Evolutionary conservation across 305 asterid genomes (phyloP), one percentile per base, ranked within the genome.

Genomic region (Fraxinus xanthoxyloides): DNA sequence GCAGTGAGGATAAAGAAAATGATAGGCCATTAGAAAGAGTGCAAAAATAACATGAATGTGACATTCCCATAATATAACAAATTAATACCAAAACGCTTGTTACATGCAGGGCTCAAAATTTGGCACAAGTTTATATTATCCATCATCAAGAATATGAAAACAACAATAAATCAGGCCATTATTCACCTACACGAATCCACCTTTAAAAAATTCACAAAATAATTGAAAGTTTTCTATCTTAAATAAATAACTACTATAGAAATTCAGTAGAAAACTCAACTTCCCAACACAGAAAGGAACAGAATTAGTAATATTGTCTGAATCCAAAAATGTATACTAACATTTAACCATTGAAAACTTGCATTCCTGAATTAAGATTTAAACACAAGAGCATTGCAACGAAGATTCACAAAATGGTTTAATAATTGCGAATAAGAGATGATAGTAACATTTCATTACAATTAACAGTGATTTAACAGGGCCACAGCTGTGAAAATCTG

Each of bases 1-100:
- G 72, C 72, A 83, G 81, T 46, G 79, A 77, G 73, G 85, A 83
- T 81, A 81, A 67, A 80, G 91, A 90, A 72, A 90, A 85, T 51
- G 94, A 85, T 83, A 79, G 85, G 87, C 85, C 85, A 87, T 86
- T 89, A 79, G 75, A 85, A 83, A 84, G 26, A 73, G 67, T 73
- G 51, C 75, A 86, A 88, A 85, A 75, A 43, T 76, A 78, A 72
- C 81, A 85, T 76, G 89, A 88, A 77, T 80, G 79, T 65, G 89
- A 88, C 90, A 82, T 82, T 72, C 78, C 80, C 82, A 87, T 81
- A 48, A 77, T 84, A 81, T 78, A 85, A 80, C 75, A 83, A 78
- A 77, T 75, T 28, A 69, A 48, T 69, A 30, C 65, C 65, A 70
- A 28, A 69, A 69, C 40, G n/a, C 38, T 31, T 30, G 38, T 31